Percentiles rank a stretch among this genome's conserved stretches.
Evolutionary conservation across 1,284 basidiomycete genomes (phyloP).

Genomic region (Austroboletus novae-zelandiae): DNA sequence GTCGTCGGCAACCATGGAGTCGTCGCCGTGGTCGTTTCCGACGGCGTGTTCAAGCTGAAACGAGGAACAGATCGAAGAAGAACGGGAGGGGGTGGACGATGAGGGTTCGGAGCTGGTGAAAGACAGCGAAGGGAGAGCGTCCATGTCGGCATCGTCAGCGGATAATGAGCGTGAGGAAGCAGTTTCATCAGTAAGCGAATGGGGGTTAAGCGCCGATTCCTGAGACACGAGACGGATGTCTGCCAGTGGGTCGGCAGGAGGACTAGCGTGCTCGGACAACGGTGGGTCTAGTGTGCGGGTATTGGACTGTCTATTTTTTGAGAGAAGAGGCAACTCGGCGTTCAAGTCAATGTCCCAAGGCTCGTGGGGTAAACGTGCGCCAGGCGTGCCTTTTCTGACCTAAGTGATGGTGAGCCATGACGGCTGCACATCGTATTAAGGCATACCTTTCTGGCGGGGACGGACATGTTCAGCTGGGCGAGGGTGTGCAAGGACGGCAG

Average conservation of each 20-base stretch:
- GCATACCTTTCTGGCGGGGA: constrained; percentile 53
- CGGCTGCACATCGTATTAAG: background rate
- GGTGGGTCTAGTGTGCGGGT: constrained; percentile 11
- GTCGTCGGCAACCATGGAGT: constrained; percentile 4
- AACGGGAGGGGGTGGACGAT: constrained; percentile 31
- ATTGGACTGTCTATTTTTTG: background rate
- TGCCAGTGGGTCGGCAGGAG: background rate
- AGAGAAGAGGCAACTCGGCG: constrained; percentile 7
- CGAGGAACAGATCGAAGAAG: constrained; percentile 23
- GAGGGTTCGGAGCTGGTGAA: constrained; percentile 28
- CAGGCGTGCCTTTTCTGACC: constrained; percentile 57
- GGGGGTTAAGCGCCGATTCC: constrained; percentile 11
- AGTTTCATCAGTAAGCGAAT: constrained; percentile 21
- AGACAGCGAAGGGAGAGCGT: constrained; percentile 35
- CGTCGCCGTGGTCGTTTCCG: constrained; percentile 5
- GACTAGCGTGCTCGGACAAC: background rate
- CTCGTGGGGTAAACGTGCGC: constrained; percentile 58
- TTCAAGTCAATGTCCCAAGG: constrained; percentile 48
- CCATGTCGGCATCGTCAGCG: constrained; percentile 30
- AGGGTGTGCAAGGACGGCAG: constrained; percentile 63
- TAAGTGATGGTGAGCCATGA: constrained; percentile 20
- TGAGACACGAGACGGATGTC: constrained; percentile 6
- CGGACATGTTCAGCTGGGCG: constrained; percentile 50
- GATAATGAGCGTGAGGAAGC: constrained; percentile 20
- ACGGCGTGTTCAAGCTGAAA: constrained; percentile 2